Evolutionary conservation across 225 moss, liverwort and hornwort species (phyloP).

Genomic region (Straminergon stramineum): DNA sequence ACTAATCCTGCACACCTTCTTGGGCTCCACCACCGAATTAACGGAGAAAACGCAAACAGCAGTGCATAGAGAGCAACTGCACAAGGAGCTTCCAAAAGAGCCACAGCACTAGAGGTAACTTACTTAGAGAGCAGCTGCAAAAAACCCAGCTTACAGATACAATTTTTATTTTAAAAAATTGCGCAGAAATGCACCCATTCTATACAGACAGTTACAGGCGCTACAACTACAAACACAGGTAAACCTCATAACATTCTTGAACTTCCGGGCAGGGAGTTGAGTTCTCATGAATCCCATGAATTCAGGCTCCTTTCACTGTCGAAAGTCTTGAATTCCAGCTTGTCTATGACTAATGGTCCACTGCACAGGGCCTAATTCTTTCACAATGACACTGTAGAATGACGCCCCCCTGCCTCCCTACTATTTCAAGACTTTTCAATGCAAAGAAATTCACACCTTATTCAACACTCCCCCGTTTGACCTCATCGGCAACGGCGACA

Average conservation of each 20-base stretch:
- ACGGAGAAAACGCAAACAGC: background rate
- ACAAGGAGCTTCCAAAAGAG: background rate
- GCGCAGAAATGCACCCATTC: slow-evolving; percentile 3
- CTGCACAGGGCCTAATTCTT: background rate
- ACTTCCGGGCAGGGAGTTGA: background rate
- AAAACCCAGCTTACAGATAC: background rate
- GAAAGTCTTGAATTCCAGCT: background rate
- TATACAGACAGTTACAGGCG: background rate
- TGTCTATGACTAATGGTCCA: background rate
- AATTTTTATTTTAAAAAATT: background rate
- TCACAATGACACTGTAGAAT: background rate
- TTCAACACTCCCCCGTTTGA: background rate
- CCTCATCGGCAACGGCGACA: background rate
- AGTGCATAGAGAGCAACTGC: background rate
- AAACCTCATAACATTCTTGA: background rate
- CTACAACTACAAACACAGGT: background rate
- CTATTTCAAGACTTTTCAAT: background rate
- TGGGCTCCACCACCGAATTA: background rate
- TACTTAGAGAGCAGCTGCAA: background rate
- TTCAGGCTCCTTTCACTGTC: background rate
- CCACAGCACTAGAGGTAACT: background rate
- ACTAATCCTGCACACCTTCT: background rate
- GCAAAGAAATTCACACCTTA: background rate
- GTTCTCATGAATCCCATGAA: background rate
- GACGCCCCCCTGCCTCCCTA: background rate